Base-by-base conservation (phyloP, 257 asterid genomes). In the Scutellaria minor region DNA sequence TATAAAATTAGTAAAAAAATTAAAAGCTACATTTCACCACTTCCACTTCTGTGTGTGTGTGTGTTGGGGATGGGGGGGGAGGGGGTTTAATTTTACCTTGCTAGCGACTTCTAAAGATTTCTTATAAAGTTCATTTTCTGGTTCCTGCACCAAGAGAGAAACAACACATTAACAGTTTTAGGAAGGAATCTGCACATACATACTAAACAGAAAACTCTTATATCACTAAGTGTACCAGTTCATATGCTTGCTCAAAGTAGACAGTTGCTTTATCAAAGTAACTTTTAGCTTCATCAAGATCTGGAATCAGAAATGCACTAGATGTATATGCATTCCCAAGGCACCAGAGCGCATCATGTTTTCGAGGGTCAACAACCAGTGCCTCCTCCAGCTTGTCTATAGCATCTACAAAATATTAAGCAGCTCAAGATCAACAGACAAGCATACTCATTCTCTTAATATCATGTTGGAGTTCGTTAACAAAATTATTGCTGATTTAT, bases 281-380 rank as follows among this genome's bases (percentile, higher is more conserved):
- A 79, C 39, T 73, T 69, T 53, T 83, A 35, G 98, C 97, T 74
- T 86, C 95, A 10, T 80, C 93, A 66, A 78, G 76, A 65, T 89
- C 90, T 1, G 98, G 90, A 77, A 79, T 85, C 81, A 88, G 66
- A 79, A 91, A 89, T 39, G 88, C 97, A 75, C 75, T 78, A 39
- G 98, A 81, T 40, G 96, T 91, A 60, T 89, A 80, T 50, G 97
- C 98, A 80, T 93, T 93, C 12, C 98, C 98, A 53, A 89, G 86
- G 80, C 91, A 85, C 98, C 98, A 93, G 51, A 91, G 81, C 0
- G 96, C 83, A 40, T 93, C 96, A 31, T 85, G 91, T 84, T 87
- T 89, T 55, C 64, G 75, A 1, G 98, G 93, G 71, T 91, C 81
- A 66, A 94, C 68, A 44, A 44, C 81, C 79, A 93, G 74, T 45